Evolutionary conservation across 257 asterid species (phyloP).

Genomic region (Plantago elongata): DNA sequence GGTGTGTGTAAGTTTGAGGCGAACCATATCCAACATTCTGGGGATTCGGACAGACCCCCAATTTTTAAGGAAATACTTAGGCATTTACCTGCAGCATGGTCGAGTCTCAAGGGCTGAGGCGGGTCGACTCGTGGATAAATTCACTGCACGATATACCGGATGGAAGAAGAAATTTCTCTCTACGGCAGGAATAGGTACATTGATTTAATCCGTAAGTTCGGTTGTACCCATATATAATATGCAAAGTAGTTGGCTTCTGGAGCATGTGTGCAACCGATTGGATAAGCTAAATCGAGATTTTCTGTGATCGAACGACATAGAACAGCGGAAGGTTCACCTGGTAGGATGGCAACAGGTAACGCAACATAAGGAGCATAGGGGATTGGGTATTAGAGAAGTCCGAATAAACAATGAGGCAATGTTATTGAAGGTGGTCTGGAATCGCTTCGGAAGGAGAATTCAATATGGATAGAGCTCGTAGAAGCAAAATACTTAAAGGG

Average conservation of each 20-base stretch:
- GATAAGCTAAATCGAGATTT: not conserved
- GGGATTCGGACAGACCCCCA: not conserved
- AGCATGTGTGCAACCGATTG: not conserved
- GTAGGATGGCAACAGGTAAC: not conserved
- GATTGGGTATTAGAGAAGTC: not conserved
- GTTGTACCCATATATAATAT: not conserved
- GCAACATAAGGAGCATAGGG: not conserved
- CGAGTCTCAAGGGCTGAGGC: not conserved
- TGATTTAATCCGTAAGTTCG: not conserved
- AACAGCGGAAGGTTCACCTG: not conserved
- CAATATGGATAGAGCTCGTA: not conserved
- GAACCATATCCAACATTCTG: not conserved
- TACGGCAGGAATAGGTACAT: no score
- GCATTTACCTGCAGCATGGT: not conserved
- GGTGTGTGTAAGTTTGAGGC: not conserved
- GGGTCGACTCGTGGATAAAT: not conserved
- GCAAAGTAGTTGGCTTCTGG: not conserved
- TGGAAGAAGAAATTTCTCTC: not conserved
- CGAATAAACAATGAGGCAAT: not conserved
- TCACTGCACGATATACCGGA: not conserved
- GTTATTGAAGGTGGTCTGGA: no score
- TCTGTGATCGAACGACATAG: not conserved
- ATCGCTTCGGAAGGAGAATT: not conserved
- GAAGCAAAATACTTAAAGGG: not conserved
- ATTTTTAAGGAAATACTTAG: not conserved